phyloP scores from a whole-genome alignment of 495 filamentous ascomycete genomes.

The Xylaria flabelliformis region DNA sequence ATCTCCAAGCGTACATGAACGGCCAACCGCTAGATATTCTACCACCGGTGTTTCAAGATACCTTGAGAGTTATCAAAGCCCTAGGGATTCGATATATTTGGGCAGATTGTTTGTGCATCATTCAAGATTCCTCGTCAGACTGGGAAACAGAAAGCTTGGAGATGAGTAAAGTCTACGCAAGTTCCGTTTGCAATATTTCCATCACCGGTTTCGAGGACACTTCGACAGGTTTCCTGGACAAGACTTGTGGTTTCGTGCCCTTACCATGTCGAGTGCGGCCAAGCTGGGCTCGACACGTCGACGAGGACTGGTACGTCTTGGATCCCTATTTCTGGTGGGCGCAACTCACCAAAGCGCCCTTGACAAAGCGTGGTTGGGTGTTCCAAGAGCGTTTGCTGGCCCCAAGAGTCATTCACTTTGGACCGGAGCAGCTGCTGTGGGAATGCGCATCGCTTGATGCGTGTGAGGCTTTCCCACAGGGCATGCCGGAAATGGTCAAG shows the following conservation, averaged over 20 bases:
- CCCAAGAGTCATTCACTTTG: constrained; percentile 33
- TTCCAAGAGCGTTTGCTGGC: constrained; percentile 36
- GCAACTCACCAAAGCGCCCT: constrained; percentile 26
- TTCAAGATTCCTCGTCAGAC: constrained; percentile 30
- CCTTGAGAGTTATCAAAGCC: constrained; percentile 28
- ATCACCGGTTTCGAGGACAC: not conserved
- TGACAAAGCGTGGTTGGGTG: constrained; percentile 32
- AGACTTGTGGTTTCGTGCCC: not conserved
- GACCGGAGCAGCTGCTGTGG: constrained; percentile 35
- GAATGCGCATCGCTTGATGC: constrained; percentile 25
- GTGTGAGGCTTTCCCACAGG: not conserved
- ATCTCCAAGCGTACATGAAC: not conserved
- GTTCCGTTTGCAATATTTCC: constrained; percentile 13
- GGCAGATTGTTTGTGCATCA: constrained; percentile 35
- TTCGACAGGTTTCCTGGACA: not conserved
- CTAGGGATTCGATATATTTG: constrained; percentile 31
- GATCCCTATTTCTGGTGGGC: constrained; percentile 4
- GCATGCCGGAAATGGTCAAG: not conserved
- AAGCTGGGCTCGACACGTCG: not conserved
- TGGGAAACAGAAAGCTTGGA: constrained; percentile 31
- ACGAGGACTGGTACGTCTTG: constrained; percentile 5
- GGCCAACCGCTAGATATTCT: not conserved
- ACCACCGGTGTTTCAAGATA: constrained; percentile 29
- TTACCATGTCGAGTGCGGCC: constrained; percentile 6
- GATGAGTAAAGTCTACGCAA: constrained; percentile 29